phyloP scores from a whole-genome alignment of 1,284 basidiomycete genomes.

The Ganoderma lucidum region DNA sequence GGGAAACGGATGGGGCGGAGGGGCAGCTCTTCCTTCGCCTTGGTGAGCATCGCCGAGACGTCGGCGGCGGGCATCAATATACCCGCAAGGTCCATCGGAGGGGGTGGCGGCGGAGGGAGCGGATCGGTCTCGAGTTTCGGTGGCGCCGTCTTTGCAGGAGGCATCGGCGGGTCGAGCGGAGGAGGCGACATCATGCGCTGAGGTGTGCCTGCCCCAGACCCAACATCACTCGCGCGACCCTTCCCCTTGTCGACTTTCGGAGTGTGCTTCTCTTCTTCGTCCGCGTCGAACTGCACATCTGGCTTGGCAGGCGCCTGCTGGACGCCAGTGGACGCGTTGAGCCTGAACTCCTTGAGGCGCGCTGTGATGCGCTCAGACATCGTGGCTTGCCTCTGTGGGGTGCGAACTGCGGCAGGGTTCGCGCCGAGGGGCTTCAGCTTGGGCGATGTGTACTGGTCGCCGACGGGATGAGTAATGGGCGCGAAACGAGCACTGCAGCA shows the following conservation, averaged over 20 bases:
- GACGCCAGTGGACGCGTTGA: conserved; percentile 50
- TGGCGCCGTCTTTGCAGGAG: conserved; percentile 48
- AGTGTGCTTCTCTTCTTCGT: conserved; percentile 45
- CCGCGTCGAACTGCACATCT: conserved; percentile 46
- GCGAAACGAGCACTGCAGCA: conserved; percentile 77
- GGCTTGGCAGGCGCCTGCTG: conserved; percentile 33
- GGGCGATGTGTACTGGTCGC: conserved; percentile 79
- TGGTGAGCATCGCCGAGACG: conserved; percentile 72
- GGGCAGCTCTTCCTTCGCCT: conserved; percentile 69
- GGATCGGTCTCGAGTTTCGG: conserved; percentile 44
- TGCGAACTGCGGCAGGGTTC: conserved; percentile 44
- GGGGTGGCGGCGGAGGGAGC: conserved; percentile 48
- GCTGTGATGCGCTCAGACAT: conserved; percentile 82
- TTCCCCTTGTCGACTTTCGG: conserved; percentile 82
- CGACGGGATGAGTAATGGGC: conserved; percentile 61
- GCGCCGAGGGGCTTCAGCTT: conserved; percentile 63
- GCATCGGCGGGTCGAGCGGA: conserved; percentile 62
- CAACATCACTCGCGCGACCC: conserved; percentile 61
- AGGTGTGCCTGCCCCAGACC: conserved; percentile 42
- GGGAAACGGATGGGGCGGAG: conserved; percentile 77
- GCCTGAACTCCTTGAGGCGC: conserved; percentile 76
- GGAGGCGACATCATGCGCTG: conserved; percentile 62
- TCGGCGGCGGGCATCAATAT: conserved; percentile 69
- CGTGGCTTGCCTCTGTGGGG: conserved; percentile 68
- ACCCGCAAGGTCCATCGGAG: conserved; percentile 77